Conservation (phyloP, 1,139 yeast species). For the Debaryomycetaceae sp. region DNA sequence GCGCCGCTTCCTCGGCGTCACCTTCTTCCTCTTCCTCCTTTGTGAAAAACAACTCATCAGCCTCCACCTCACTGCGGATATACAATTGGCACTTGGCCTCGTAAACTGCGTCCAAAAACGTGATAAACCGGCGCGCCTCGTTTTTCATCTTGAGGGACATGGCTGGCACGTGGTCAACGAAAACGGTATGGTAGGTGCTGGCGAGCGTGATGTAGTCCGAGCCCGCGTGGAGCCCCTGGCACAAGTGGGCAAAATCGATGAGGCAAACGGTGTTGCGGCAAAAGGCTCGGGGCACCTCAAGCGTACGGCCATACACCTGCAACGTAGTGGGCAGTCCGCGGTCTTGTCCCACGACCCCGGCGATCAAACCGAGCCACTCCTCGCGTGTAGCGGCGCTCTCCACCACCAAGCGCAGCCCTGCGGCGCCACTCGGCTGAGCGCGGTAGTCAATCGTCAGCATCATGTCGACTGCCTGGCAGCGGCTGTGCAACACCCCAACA, state of each 20-base stretch:
- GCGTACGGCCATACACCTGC: constrained; percentile 52
- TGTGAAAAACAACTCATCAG: constrained; percentile 59
- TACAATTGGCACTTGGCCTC: constrained; percentile 61
- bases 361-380: constrained; percentile 35
- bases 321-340: constrained; percentile 29
- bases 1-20: constrained; percentile 67
- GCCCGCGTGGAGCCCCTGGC: constrained; percentile 56
- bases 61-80: constrained; percentile 44
- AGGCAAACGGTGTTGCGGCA: constrained; percentile 36
- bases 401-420: constrained; percentile 23
- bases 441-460: constrained; percentile 55
- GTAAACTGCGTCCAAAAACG: constrained; percentile 63
- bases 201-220: constrained; percentile 70
- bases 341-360: constrained; percentile 11
- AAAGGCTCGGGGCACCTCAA: constrained; percentile 43
- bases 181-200: constrained; percentile 50
- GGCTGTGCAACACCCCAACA: constrained; percentile 51
- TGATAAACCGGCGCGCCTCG: constrained; percentile 66
- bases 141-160: constrained; percentile 56
- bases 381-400: constrained; percentile 20
- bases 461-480: constrained; percentile 66
- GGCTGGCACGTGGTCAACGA: constrained; percentile 60
- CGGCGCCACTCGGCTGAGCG: constrained; percentile 23
- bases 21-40: constrained; percentile 24
- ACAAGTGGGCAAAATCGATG: constrained; percentile 52